Base-by-base conservation (phyloP, 306 rosid species). In the Sphenostylis stenocarpa region DNA sequence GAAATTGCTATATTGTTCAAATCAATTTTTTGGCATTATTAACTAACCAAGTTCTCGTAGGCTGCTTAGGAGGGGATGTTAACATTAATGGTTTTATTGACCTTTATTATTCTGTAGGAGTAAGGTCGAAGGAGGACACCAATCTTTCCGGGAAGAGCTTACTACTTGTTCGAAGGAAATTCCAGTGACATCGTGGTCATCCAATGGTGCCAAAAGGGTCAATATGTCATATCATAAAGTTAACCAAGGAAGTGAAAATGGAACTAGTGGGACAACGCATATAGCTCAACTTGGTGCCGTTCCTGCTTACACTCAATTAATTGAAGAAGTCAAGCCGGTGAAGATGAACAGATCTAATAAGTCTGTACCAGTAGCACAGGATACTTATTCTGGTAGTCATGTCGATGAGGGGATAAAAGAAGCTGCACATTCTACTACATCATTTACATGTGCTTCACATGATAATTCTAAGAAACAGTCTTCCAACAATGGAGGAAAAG, bases 161-260 rank as follows among this genome's bases (percentile, higher is more conserved):
- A 29, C 80, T 26, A 60, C 48, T 68, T 61, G 47, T 83, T 64
- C 80, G 47, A 84, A 73, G 58, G 85, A 76, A 77, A 80, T 23
- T 52, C 82, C 57, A 4, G 84, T 21, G 62, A 76, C 66, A 52
- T 65, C 85, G 2, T 82, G 12, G 55, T 56, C 89, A 13, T 78
- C 81, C 49, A 81, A 82, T 75, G 82, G 79, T 62, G 80, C 63
- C 76, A 87, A 85, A 79, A 90, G 68, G 84, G 76, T 88, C 81
- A 92, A 70, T 69, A 80, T 88, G 88, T 86, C 97, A n/a, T 90
- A 85, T 82, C 77, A 89, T 83, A 89, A 86, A 83, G 73, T 84
- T 75, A 90, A 83, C 85, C 88, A 48, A 64, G 94, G 93, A 82
- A 85, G 71, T 77, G 87, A 82, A 58, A 79, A 72, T 73, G 84